A percentile compares a stretch with the other conserved stretches of the same genome.
These are phyloP conservation scores for Paecilomyces formosus DNA, from an alignment of 2,329 filamentous ascomycete genomes.

Conservation along the genomic window DNA sequence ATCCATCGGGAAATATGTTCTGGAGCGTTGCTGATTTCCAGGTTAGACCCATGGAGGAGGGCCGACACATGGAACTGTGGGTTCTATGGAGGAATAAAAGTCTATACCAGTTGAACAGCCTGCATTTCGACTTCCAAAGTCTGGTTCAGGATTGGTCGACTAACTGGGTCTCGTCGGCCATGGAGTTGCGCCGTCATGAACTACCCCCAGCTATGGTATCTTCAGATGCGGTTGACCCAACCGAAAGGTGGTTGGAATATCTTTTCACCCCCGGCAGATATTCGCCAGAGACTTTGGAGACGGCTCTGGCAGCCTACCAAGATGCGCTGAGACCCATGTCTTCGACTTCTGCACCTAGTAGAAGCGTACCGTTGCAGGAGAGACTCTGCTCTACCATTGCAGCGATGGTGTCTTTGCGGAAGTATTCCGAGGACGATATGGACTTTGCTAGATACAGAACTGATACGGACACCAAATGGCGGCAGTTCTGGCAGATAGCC, in stretches of 20 bases:
- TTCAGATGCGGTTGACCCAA: conserved; percentile 60
- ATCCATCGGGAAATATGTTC: conserved; percentile 60
- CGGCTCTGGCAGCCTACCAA: conserved; percentile 74
- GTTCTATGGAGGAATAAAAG: conserved; percentile 80
- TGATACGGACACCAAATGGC: conserved; percentile 77
- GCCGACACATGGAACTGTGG: conserved; percentile 59
- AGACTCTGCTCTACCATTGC: conserved; percentile 67
- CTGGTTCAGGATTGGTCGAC: conserved; percentile 55
- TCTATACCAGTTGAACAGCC: conserved; percentile 63
- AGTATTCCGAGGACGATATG: conserved; percentile 55
- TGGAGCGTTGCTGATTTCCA: conserved; percentile 77
- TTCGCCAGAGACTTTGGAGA: conserved; percentile 70
- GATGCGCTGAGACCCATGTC: conserved; percentile 46
- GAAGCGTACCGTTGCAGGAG: conserved; percentile 59
- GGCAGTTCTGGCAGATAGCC: conserved; percentile 77
- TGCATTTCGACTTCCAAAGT: conserved; percentile 65
- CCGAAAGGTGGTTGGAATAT: conserved; percentile 79
- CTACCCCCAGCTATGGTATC: conserved; percentile 52
- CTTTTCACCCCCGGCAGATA: conserved; percentile 81
- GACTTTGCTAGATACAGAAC: conserved; percentile 69
- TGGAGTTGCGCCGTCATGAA: conserved; percentile 49
- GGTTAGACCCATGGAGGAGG: conserved; percentile 47
- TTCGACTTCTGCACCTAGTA: conserved; percentile 34
- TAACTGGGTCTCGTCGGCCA: conserved; percentile 63
- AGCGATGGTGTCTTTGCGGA: conserved; percentile 59